Evolutionary conservation across 176 grass and related monocot species (phyloP).

Genomic region (Carex cristatella): DNA sequence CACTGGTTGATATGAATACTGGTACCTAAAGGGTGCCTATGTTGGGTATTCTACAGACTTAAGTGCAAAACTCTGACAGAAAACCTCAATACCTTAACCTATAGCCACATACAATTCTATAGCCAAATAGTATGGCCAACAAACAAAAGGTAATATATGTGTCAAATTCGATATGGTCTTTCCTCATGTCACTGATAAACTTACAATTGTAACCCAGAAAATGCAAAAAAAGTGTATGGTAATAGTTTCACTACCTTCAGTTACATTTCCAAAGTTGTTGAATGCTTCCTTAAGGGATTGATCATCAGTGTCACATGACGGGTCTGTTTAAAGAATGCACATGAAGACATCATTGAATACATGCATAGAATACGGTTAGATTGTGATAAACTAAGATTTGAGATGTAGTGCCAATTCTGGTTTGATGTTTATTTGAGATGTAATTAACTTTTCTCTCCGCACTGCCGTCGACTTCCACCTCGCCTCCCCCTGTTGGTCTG

Average conservation of each 20-base stretch:
- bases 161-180: not conserved
- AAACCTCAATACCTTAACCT: not conserved
- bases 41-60: not conserved
- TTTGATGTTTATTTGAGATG: too few relatives aligned
- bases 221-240: not conserved
- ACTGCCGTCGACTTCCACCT: too few relatives aligned
- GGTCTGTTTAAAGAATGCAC: constrained; percentile 29
- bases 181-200: not conserved
- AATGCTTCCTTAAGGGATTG: constrained; percentile 45
- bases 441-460: too few relatives aligned
- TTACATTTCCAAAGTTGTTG: constrained; percentile 42
- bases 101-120: not conserved
- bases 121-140: not conserved
- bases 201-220: not conserved
- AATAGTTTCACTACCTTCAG: constrained; percentile 44
- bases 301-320: constrained; percentile 45
- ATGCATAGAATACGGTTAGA: not conserved
- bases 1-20: not conserved
- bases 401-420: too few relatives aligned
- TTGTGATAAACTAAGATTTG: not conserved
- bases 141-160: too few relatives aligned
- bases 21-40: not conserved
- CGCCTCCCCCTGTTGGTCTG: too few relatives aligned
- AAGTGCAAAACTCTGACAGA: not conserved
- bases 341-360: constrained; percentile 2